Evolutionary conservation across 306 rosid species (phyloP).

Genomic region (Vigna trinervia): DNA sequence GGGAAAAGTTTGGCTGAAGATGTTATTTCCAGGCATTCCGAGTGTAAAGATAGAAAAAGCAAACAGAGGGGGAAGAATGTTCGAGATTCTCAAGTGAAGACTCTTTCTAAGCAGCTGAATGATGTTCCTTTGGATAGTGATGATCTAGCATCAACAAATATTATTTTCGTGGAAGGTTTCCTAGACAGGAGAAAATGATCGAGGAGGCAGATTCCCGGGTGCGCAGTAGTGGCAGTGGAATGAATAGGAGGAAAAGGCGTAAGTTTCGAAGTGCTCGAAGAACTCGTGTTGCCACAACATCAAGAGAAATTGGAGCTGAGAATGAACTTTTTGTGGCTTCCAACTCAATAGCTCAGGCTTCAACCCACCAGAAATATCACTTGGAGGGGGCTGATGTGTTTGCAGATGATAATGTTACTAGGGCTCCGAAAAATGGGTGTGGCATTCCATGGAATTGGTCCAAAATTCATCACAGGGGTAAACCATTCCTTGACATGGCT

Average conservation of each 20-base stretch:
- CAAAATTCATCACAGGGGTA: conserved; percentile 92
- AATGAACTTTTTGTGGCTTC: conserved; percentile 93
- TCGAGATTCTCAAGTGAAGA: conserved; percentile 63
- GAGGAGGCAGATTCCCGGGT: conserved; percentile 68
- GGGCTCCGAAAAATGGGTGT: conserved; percentile 91
- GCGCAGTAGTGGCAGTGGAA: conserved; percentile 64
- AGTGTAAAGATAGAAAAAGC: conserved; percentile 66
- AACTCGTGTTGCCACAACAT: conserved; percentile 62
- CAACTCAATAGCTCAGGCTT: conserved; percentile 72
- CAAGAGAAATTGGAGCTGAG: conserved; percentile 80
- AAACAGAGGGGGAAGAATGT: conserved; percentile 75
- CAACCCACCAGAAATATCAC: conserved; percentile 61
- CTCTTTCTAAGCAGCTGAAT: conserved; percentile 78
- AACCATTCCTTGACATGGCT: conserved; percentile 88
- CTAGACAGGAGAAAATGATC: conserved; percentile 58
- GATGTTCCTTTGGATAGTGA: conserved; percentile 77
- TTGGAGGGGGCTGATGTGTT: conserved; percentile 67
- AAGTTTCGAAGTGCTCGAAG: conserved; percentile 78
- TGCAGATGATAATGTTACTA: conserved; percentile 67
- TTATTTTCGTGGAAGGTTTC: conserved; percentile 61
- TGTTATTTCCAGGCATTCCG: conserved; percentile 67
- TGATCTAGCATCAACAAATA: conserved; percentile 81
- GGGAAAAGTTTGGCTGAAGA: conserved; percentile 60
- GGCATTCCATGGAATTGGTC: conserved; percentile 99
- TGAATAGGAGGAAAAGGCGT: conserved; percentile 75